A percentile compares a stretch with the other conserved stretches of the same genome.
phyloP scores from a whole-genome alignment of 257 asterid genomes.

The Przewalskia tangutica region DNA sequence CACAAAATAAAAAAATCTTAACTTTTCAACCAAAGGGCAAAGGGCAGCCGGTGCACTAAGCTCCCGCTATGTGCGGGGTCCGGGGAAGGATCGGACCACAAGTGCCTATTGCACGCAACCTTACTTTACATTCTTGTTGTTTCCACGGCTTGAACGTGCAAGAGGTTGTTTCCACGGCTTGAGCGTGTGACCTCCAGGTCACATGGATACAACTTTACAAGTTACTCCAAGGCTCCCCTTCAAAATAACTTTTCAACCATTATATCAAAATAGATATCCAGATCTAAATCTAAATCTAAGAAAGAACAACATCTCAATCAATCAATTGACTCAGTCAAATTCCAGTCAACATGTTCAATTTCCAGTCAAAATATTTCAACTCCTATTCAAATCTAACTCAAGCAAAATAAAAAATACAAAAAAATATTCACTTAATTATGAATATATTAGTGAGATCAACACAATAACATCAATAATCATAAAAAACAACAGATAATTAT shows the following conservation, averaged over 20 bases:
- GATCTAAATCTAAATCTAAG: not conserved
- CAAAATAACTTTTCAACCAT: not conserved
- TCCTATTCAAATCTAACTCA: slow-evolving; percentile 18
- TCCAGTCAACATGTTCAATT: not conserved
- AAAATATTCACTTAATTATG: slow-evolving; percentile 4
- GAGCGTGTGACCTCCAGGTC: no score
- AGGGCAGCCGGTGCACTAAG: no score
- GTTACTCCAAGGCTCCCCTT: no score
- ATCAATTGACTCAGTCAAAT: slow-evolving; percentile 2
- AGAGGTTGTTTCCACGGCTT: no score
- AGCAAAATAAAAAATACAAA: not conserved
- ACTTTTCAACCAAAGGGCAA: not conserved
- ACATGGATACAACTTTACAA: no score
- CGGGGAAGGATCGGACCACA: no score
- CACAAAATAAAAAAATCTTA: not conserved
- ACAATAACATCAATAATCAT: not conserved
- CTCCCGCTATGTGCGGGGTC: no score
- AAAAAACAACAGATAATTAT: not conserved
- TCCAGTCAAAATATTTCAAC: slow-evolving; percentile 34
- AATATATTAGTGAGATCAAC: slow-evolving; percentile 18
- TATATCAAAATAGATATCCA: not conserved
- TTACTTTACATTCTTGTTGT: no score
- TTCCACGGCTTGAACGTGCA: no score
- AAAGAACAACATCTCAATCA: not conserved
- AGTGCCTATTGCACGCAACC: no score